Evolutionary conservation across 2,329 filamentous ascomycete species (phyloP), one percentile per base, ranked within the genome.

Genomic region (Fusarium bulbicola): DNA sequence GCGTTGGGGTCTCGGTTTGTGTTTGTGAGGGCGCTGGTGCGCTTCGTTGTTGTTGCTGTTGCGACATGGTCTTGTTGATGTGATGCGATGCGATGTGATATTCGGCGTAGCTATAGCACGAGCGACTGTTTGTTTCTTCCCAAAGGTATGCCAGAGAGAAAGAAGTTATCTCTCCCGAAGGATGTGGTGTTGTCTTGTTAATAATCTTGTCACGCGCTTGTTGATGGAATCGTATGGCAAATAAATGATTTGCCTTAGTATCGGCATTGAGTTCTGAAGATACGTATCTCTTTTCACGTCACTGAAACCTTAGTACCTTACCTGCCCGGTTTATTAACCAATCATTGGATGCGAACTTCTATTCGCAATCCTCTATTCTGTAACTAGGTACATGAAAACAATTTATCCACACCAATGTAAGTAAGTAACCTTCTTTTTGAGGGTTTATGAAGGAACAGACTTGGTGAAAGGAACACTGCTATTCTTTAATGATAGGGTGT

Each of bases 21-120:
- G 82, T 82, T 66, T 82, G 81, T 7, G 82, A 77, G 21, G 78
- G 77, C 40, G 80, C 76, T 18, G 81, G 77, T 32, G 73, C 72
- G 24, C 77, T 72, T 59, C 68, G 66, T 49, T 77, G 74, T 32
- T 77, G 78, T 65, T 70, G 78, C 69, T 78, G 77, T 74, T 81
- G 80, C 53, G 81, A 77, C 81, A 82, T 79, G 69, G 26, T 28
- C n/a, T 24, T 49, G 10, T 59, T 39, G 49, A 43, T 50, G 21
- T 16, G 26, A 47, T 47, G 32, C 7, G 32, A 36, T 36, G 16
- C 34, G 16, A 36, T 18, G 7, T 42, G 32, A 30, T 26, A 14
- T 59, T 59, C 10, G 47, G 37, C 45, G 47, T 37, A n/a, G 12
- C 42, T 39, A 20, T 20, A 18, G 45, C 36, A 40, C 28, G 24